A percentile compares a stretch with the other conserved stretches of the same genome.
Conservation (phyloP, 2,329 filamentous ascomycete species). For the Acrodontium crateriforme region DNA sequence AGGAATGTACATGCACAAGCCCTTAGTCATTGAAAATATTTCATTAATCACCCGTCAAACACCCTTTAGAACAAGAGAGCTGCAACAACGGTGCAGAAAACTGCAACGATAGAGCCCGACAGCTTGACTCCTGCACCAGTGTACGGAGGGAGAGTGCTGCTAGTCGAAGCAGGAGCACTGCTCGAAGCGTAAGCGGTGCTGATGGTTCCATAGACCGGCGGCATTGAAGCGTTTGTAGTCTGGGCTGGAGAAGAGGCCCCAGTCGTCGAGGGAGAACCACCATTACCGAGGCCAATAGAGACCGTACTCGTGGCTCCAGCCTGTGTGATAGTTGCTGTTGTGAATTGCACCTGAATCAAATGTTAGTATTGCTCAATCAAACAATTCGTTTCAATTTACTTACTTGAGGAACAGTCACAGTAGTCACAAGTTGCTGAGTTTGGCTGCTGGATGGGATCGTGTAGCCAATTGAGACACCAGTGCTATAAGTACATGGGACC, state of each 20-base stretch:
- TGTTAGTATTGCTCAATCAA: too few relatives aligned
- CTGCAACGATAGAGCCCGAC: too few relatives aligned
- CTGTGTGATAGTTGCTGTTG: constrained; percentile 21
- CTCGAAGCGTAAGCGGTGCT: constrained; percentile 8
- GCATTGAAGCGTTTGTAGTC: too few relatives aligned
- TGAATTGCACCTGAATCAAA: constrained; percentile 33
- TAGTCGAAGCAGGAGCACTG: constrained; percentile 5
- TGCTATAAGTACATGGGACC: constrained; percentile 24
- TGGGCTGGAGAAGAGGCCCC: constrained; percentile 1
- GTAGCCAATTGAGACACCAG: constrained; percentile 18
- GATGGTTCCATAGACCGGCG: too few relatives aligned
- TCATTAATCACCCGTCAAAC: too few relatives aligned
- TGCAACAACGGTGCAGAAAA: too few relatives aligned
- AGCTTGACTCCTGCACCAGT: constrained; percentile 11
- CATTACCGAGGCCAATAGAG: constrained; percentile 23
- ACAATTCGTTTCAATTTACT: too few relatives aligned
- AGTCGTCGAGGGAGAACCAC: constrained; percentile 18
- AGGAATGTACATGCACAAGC: too few relatives aligned
- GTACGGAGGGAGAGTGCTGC: constrained; percentile 9
- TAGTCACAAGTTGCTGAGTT: constrained; percentile 23
- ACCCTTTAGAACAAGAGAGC: too few relatives aligned
- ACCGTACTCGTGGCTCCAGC: constrained; percentile 16
- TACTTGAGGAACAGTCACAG: constrained; percentile 31
- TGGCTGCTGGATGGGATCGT: constrained; percentile 20
- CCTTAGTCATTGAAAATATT: too few relatives aligned